These are phyloP conservation scores for Leishmania lainsoni DNA, from an alignment of 208 protist genomes.

Conservation along the genomic window DNA sequence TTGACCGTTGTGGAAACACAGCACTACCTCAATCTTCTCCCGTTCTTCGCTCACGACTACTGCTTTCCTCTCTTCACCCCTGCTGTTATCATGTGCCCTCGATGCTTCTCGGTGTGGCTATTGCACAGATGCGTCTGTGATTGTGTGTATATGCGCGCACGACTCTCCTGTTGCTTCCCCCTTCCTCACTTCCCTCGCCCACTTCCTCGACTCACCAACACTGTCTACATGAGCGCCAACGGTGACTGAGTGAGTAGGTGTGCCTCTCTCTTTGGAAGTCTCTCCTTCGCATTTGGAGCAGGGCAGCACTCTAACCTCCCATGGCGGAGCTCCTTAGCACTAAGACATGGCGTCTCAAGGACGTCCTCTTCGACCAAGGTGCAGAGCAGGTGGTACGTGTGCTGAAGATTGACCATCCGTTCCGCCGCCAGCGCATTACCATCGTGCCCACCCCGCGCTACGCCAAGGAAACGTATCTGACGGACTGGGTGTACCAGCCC, in stretches of 20 bases:
- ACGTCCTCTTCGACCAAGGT: slow-evolving; percentile 67
- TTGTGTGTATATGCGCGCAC: not conserved
- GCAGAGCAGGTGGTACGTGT: slow-evolving; percentile 65
- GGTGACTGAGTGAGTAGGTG: not conserved
- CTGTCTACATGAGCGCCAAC: not conserved
- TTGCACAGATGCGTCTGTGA: not conserved
- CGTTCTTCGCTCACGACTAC: not conserved
- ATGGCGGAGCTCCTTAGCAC: slow-evolving; percentile 52
- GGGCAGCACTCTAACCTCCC: not conserved
- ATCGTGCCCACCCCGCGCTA: slow-evolving; percentile 73
- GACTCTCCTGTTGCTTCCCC: not conserved
- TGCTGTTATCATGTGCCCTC: not conserved
- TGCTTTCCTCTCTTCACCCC: not conserved
- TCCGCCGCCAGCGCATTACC: slow-evolving; percentile 76
- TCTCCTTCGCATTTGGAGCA: not conserved
- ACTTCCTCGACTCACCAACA: not conserved
- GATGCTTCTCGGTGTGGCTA: not conserved
- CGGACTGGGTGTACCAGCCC: slow-evolving; percentile 87
- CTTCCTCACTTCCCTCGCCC: not conserved
- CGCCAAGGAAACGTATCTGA: slow-evolving; percentile 72
- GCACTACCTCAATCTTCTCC: not conserved
- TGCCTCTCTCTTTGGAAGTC: not conserved
- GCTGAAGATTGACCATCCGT: slow-evolving; percentile 77
- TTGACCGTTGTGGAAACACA: no score
- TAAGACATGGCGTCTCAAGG: slow-evolving; percentile 80